These are phyloP conservation scores for Phytophthora pistaciae DNA, from an alignment of 352 stramenopile species.

Conservation along the genomic window DNA sequence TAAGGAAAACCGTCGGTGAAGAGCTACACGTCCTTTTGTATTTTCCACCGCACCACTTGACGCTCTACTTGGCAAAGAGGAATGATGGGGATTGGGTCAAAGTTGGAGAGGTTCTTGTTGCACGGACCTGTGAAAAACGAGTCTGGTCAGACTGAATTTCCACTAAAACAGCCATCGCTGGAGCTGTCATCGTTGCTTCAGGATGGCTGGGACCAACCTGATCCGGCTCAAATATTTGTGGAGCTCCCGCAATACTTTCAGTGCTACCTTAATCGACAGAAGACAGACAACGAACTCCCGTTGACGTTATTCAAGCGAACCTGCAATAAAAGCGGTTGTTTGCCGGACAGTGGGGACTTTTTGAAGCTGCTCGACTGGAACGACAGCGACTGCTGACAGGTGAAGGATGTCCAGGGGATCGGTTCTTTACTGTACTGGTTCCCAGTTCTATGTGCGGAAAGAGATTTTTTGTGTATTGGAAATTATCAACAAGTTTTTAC, in stretches of 20 bases:
- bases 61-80: not conserved
- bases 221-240: too few species aligned
- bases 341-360: not conserved
- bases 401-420: slow-evolving; percentile 8
- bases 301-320: too few species aligned
- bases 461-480: slow-evolving; percentile 14
- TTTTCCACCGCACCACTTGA: not conserved
- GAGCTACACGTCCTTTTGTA: not conserved
- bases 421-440: not conserved
- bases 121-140: not conserved
- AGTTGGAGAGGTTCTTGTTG: not conserved
- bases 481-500: slow-evolving; percentile 7
- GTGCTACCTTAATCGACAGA: too few species aligned
- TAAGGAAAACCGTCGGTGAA: not conserved
- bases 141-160: not conserved
- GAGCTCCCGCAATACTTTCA: too few species aligned
- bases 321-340: not conserved
- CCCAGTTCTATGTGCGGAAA: slow-evolving; percentile 8
- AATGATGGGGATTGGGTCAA: not conserved
- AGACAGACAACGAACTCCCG: too few species aligned
- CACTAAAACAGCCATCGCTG: too few species aligned
- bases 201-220: too few species aligned
- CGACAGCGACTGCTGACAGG: slow-evolving; percentile 2
- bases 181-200: too few species aligned
- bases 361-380: slow-evolving; percentile 10